Evolutionary conservation across 2,329 filamentous ascomycete species (phyloP), one percentile per base, ranked within the genome.

Genomic region (Aspergillus viridinutans): DNA sequence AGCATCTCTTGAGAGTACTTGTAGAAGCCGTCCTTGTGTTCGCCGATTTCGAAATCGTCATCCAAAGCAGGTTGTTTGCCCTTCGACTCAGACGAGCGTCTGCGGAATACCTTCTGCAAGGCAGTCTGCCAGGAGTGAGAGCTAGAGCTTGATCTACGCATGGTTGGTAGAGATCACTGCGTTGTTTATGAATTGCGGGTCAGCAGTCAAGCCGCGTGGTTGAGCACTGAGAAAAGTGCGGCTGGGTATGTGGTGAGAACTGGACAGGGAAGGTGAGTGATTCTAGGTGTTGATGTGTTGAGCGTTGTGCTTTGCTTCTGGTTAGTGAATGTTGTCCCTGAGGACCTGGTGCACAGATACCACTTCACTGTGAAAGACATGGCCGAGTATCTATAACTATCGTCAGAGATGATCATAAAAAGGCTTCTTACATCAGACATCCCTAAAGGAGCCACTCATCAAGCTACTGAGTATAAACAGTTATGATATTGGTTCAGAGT

Each of bases 21-120:
- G 49, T 61, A 66, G 38, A 67, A 65, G 7, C 63, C 64, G 35
- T 67, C 60, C 1, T 49, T 57, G 26, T 62, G 50, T n/a, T 64
- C 64, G 5, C 54, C 57, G 20, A 53, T 52, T 6, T 55, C 47
- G 42, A 58, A 52, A 8, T 58, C 49, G 3, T 54, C 55, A 51
- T 53, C 43, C 40, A 54, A 32, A 42, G 29, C 26, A 53, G 50
- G 52, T 49, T 47, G 29, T 28, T 55, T 25, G 10, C 49, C 42
- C 52, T 38, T 49, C 32, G 47, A 38, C 17, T 32, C 42, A 23
- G 60, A 61, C 12, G 48, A 25, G 23, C 60, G 58, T 43, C 54
- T 60, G 45, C 56, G 57, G 45, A 66, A 61, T 21, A 67, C 35
- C 52, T 63, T 63, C 38, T 55, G 56, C 25, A 59, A 32, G 26